Conservation (phyloP, 495 filamentous ascomycete genomes). For the Astrothelium macrocarpum region DNA sequence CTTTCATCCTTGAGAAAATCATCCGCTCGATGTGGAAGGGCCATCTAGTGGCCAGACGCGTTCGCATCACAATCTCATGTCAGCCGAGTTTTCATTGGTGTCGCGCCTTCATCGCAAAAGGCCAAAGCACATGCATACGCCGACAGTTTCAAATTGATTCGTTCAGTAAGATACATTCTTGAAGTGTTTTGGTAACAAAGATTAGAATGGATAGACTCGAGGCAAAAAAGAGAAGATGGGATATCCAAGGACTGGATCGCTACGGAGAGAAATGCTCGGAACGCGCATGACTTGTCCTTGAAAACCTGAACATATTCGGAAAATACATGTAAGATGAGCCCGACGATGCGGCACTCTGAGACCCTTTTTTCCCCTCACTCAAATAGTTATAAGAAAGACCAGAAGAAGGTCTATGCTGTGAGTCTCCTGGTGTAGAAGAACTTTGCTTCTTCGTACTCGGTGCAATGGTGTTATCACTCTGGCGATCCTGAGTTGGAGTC, state of each 20-base stretch:
- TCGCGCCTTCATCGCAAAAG: no score
- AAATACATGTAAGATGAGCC: conserved; percentile 1
- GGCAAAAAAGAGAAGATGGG: no score
- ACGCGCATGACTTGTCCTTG: not conserved
- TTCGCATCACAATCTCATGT: not conserved
- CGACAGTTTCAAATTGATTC: no score
- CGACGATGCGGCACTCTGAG: not conserved
- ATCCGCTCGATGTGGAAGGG: not conserved
- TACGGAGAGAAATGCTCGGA: not conserved
- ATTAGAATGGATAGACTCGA: not conserved
- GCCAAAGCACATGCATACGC: no score
- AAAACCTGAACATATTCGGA: conserved; percentile 4
- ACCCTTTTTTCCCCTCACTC: not conserved
- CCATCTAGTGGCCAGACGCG: not conserved
- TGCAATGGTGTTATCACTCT: not conserved
- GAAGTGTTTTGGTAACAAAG: not conserved
- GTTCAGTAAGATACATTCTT: not conserved
- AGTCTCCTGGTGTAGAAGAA: not conserved
- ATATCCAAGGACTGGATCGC: no score
- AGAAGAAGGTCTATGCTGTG: not conserved
- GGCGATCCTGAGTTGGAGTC: not conserved
- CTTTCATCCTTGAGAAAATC: conserved; percentile 2
- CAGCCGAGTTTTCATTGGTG: no score
- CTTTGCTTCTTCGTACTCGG: not conserved
- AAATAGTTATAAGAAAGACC: not conserved